Evolutionary conservation across 768 basidiomycete species (phyloP), one percentile per base, ranked within the genome.

Genomic region (Pulveroboletus ravenelii): DNA sequence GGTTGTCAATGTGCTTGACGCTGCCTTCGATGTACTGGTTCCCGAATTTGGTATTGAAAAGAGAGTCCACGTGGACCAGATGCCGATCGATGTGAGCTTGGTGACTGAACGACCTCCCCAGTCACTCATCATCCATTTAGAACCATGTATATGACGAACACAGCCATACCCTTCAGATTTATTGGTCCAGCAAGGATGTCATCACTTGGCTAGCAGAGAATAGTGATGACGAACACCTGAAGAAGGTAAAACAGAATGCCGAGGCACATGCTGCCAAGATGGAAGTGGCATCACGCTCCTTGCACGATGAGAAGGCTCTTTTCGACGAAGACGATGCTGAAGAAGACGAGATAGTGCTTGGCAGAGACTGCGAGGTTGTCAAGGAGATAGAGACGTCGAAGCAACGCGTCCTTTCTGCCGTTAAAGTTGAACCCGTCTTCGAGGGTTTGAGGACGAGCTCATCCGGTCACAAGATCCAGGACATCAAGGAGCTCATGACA

Each of bases 31-130:
- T 63, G 95, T 99, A 27, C 73, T 95, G 30, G 84, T 98, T 12
- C 89, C 92, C 37, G 96, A 98, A 68, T 98, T 98, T 64, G 92
- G 95, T 30, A 97, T 99, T 59, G 96, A 99, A 74, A 99, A 99
- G 76, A 82, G 96, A 34, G 94, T 98, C 3, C 96, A 98, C 62
- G 91, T 94, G 37, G 96, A 98, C 65, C 93, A 98, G 71, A 96
- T 99, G 91, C 95, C 96, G 23, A 91, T 96, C 51, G 92, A 96
- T 57, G 92, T 93, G 63, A 71, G 85, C 70, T 9, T 41, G 12
- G 18, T 36, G 18, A 38, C 47, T 40, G 2, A 30, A 39, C 6
- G 13, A 45, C 47, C 9, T 40, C 36, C 15, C 17, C 10, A 7
- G 13, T n/a, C 14, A 23, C 57, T 70, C 29, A 73, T 54, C 15